Evolutionary conservation across 306 rosid species (phyloP).

Genomic region (apple (Malus domestica)): ASM211411v1 NC_041799.1:663501-664000

Average conservation of each 20-base stretch:
- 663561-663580: neutral
- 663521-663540: constrained; percentile 53
- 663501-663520: constrained; percentile 13
- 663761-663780: neutral
- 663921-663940: neutral
- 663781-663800: neutral
- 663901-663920: neutral
- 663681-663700: no score
- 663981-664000: neutral
- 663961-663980: neutral
- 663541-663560: neutral
- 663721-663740: no score
- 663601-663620: constrained; percentile 83
- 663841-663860: neutral
- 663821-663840: neutral
- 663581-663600: constrained; percentile 75
- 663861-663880: neutral
- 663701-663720: no score
- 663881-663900: neutral
- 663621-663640: constrained; percentile 73
- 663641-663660: constrained; percentile 40
- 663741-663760: neutral
- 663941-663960: no score
- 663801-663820: neutral
- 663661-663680: no score